Evolutionary conservation across 306 rosid genomes (phyloP).

Genomic region (Cercis canadensis): DNA sequence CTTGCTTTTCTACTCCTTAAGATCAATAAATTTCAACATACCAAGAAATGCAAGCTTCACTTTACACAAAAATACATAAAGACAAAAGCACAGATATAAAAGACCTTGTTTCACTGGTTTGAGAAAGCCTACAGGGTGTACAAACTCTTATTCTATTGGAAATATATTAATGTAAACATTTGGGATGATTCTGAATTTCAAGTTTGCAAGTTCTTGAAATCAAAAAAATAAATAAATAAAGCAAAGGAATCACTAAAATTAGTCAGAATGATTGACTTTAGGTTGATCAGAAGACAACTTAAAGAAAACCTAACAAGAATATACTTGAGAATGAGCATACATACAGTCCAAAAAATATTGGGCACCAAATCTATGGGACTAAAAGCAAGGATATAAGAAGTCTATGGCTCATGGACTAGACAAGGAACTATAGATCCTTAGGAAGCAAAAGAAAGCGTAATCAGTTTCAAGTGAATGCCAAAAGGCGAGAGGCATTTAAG

Average conservation of each 20-base stretch:
- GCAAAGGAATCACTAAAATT: background rate
- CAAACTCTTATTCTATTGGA: background rate
- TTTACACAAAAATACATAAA: too few relatives aligned
- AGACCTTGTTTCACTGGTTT: background rate
- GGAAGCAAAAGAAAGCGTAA: constrained; percentile 1
- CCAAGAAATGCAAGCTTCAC: too few relatives aligned
- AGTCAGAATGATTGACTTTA: background rate
- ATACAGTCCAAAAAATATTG: background rate
- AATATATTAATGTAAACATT: background rate
- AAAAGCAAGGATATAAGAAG: too few relatives aligned
- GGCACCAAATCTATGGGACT: background rate
- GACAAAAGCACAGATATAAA: background rate
- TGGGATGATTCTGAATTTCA: background rate
- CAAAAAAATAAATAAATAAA: background rate
- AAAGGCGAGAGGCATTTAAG: constrained; percentile 46
- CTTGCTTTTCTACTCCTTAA: background rate
- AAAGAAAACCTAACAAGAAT: background rate
- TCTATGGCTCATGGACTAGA: background rate
- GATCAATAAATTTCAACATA: too few relatives aligned
- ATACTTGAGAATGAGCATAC: background rate
- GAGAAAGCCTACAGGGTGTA: background rate
- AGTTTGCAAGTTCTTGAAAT: background rate
- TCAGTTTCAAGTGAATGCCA: constrained; percentile 42
- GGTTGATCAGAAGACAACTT: background rate
- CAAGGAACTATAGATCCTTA: constrained; percentile 19